Evolutionary conservation across 1,284 basidiomycete species (phyloP).

Genomic region (Rhodotorula sp.): DNA sequence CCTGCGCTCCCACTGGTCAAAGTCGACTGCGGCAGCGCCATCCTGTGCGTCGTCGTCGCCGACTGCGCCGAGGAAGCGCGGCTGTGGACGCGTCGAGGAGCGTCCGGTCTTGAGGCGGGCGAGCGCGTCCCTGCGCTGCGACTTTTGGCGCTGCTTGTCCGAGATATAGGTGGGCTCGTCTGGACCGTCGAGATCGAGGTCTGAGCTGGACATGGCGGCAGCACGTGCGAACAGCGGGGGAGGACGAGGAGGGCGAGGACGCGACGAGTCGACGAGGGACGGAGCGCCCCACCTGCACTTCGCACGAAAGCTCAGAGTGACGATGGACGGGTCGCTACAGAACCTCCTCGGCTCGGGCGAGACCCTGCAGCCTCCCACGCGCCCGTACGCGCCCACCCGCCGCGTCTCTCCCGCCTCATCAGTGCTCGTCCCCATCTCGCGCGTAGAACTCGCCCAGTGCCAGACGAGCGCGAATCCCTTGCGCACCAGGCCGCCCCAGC

Average conservation of each 20-base stretch:
- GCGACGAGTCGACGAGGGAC: no score
- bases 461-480: conserved; percentile 31
- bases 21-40: not conserved
- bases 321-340: conserved; percentile 15
- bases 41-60: conserved; percentile 13
- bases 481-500: conserved; percentile 5
- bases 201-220: not conserved
- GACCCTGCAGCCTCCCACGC: not conserved
- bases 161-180: not conserved
- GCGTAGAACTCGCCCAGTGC: conserved; percentile 35
- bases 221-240: not conserved
- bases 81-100: conserved; percentile 2
- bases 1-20: conserved; percentile 6
- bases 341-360: conserved; percentile 11
- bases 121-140: conserved; percentile 15
- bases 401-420: conserved; percentile 29
- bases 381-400: conserved; percentile 28
- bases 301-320: no score
- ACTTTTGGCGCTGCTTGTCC: conserved; percentile 1
- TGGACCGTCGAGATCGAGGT: not conserved
- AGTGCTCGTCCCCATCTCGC: conserved; percentile 36
- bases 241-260: not conserved
- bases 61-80: conserved; percentile 28
- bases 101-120: conserved; percentile 9
- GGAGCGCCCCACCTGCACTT: not conserved